Base-by-base conservation (phyloP, 768 basidiomycete genomes). In the Collybia sp. region DNA sequence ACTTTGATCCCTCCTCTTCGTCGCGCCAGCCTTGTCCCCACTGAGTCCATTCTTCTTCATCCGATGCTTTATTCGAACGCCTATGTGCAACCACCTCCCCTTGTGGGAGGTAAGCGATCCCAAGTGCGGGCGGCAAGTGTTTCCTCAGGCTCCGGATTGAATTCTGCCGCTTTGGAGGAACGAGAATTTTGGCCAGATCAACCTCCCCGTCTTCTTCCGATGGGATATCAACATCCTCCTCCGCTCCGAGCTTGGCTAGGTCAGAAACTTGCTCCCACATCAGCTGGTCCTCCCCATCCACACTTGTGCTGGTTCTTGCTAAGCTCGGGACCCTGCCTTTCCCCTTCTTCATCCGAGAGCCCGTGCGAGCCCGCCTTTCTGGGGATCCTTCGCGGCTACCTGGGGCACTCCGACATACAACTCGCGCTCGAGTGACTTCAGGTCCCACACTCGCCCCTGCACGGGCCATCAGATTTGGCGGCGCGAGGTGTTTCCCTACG, bases 71-170 rank as follows among this genome's bases (percentile, higher is more conserved):
- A 6, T 18, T 15, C 36, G 18, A 38, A 15, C 36, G 36, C 6
- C 15, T 15, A 10, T 6, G 36, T 10, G 18, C 36, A 15, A 15
- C 15, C 10, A 15, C 15, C 36, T 18, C n/a, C 10, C 36, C 15
- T 38, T 18, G 18, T 10, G 18, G 25, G 25, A 25, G 25, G 25
- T 25, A 25, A 25, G 25, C 25, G 25, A 30, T 47, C 46, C 44
- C 31, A 12, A 19, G n/a, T 19, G 13, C 31, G 20, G 20, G 19
- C 16, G 39, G 52, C 15, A 88, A 67, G 54, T 87, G 85, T 49
- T 70, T 81, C 46, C 85, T 70, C 46, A 89, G 65, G 58, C 85
- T 87, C 53, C 71, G 77, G 51, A 88, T 88, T 13, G 85, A 87
- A 48, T 81, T 75, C 57, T 89, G 86, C 19, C 86, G 71, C 58